Evolutionary conservation across 75 land plant species (phyloP), one percentile per base, ranked within the genome.

Genomic region (Pinus tabuliformis): DNA sequence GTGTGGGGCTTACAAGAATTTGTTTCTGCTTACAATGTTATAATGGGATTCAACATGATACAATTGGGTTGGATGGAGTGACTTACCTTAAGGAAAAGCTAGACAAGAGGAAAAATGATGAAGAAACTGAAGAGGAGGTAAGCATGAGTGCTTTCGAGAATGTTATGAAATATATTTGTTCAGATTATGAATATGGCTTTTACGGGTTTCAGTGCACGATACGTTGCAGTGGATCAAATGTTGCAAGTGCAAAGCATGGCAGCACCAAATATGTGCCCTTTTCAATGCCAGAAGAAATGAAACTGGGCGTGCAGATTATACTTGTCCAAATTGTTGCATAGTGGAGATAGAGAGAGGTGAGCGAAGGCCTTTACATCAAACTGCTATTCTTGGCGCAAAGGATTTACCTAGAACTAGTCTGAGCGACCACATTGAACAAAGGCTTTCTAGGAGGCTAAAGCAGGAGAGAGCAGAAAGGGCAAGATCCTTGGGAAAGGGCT

Each of bases 111-210:
- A 95, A 83, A 81, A 95, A 97, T 83, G 99, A 95, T 74, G 99
- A 97, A 70, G 98, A 95, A 80, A 88, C 89, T 77, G 98, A 92
- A 79, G 99, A 97, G 85, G 92, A 88, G 91, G 99, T 97, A 83
- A 61, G 80, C 70, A 59, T 78, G 5, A 62, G 11, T 72, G 56
- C 22, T 9, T 70, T 30, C 42, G 63, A 56, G 79, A 49, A 17
- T 79, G 63, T 52, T 13, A 74, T 72, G 1, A 26, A n/a, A 72
- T 28, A 36, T 18, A 21, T 24, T 64, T 52, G 56, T 65, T 49
- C 6, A 59, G 6, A 73, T 13, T 75, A 20, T 37, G 24, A 56
- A 72, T 17, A 6, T 61, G n/a, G 11, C 21, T 78, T 18, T 60
- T 15, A 36, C 65, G 13, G 6, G 20, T 57, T 59, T 63, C 71